phyloP scores from a whole-genome alignment of 2,329 filamentous ascomycete genomes.

The Phoma sp. region DNA sequence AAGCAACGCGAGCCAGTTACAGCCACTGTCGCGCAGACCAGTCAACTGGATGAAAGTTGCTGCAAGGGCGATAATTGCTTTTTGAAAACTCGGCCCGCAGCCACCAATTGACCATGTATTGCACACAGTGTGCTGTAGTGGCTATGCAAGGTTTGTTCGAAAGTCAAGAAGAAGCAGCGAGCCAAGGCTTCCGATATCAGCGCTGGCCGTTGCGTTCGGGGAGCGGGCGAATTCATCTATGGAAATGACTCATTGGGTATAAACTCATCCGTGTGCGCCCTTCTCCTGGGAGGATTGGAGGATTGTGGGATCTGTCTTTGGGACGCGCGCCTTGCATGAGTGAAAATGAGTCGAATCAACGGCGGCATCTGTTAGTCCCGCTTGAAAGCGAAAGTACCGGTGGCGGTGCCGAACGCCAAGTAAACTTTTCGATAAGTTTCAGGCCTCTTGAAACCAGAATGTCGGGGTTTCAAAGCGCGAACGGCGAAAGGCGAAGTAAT shows the following conservation, averaged over 20 bases:
- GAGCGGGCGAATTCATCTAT: not conserved
- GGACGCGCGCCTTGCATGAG: constrained; percentile 6
- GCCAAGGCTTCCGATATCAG: not conserved
- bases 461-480: constrained; percentile 2
- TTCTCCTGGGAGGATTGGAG: not conserved
- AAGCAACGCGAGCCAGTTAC: constrained; percentile 2
- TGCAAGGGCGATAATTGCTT: constrained; percentile 7
- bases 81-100: not conserved
- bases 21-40: constrained; percentile 2
- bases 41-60: not conserved
- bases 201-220: not conserved
- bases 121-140: not conserved
- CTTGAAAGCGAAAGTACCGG: not conserved
- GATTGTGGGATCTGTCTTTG: not conserved
- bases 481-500: not conserved
- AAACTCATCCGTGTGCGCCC: constrained; percentile 1
- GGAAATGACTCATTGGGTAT: not conserved
- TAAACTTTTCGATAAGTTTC: constrained; percentile 9
- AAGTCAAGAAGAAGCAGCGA: not conserved
- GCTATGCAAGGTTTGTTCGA: not conserved
- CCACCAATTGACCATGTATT: not conserved
- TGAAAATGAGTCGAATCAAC: constrained; percentile 12
- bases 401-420: constrained; percentile 3
- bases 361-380: not conserved
- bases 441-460: constrained; percentile 6